phyloP scores from a whole-genome alignment of 2,329 filamentous ascomycete genomes.

The Metarhizium rileyi region DNA sequence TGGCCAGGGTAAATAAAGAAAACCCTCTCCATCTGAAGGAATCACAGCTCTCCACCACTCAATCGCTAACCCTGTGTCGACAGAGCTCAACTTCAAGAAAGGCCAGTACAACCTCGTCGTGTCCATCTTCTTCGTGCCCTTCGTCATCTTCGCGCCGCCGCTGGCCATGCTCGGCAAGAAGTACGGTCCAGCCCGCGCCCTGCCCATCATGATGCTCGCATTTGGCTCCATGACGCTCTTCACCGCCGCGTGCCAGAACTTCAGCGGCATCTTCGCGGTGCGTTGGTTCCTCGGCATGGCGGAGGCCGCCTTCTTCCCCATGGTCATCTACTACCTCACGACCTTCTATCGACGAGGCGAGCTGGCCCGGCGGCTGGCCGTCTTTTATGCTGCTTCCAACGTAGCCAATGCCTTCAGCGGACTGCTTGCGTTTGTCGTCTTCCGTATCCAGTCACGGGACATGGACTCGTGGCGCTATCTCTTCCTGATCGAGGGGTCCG shows the following conservation, averaged over 20 bases:
- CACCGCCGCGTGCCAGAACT: conserved; percentile 39
- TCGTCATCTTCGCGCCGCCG: conserved; percentile 57
- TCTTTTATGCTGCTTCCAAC: conserved; percentile 69
- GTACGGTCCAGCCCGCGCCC: conserved; percentile 54
- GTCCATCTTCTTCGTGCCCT: conserved; percentile 67
- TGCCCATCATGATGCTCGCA: conserved; percentile 62
- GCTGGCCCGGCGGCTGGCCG: conserved; percentile 37
- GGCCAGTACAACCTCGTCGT: conserved; percentile 64
- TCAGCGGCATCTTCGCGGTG: conserved; percentile 39
- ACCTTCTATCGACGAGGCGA: conserved; percentile 41
- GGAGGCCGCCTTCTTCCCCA: conserved; percentile 46
- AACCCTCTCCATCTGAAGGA: background rate
- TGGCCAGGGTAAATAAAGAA: conserved; percentile 18
- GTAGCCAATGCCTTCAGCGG: conserved; percentile 54
- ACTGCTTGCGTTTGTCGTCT: conserved; percentile 37
- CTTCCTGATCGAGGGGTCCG: conserved; percentile 43
- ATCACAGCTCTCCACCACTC: background rate
- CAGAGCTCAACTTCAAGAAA: conserved; percentile 40
- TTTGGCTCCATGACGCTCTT: conserved; percentile 61
- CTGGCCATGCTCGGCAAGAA: conserved; percentile 57
- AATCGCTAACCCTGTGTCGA: background rate
- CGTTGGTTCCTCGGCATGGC: conserved; percentile 43
- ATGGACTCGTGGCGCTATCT: conserved; percentile 38
- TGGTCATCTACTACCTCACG: conserved; percentile 42
- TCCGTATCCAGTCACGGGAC: conserved; percentile 33